phyloP scores from a whole-genome alignment of 169 alveolate genomes.

The Cryptosporidium ubiquitum region DNA sequence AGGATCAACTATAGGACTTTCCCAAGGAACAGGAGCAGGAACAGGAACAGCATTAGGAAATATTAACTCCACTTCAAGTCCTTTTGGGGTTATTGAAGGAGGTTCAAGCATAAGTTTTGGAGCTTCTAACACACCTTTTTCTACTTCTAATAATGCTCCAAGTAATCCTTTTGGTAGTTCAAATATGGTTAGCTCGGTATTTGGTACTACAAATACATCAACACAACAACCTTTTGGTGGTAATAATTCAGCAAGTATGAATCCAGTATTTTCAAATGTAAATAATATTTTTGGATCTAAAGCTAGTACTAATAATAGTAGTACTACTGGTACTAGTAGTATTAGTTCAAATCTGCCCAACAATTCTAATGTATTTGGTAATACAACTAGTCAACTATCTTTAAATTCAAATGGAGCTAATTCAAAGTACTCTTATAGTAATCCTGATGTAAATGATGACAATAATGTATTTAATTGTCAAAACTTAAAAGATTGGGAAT shows the following conservation, averaged over 20 bases:
- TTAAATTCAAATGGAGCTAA: background rate
- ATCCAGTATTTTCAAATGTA: background rate
- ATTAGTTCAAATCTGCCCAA: background rate
- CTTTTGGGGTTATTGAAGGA: background rate
- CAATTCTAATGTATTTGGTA: background rate
- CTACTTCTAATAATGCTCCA: background rate
- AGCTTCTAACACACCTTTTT: background rate
- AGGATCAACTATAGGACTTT: background rate
- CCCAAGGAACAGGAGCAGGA: too few relatives aligned
- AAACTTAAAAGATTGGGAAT: slow-evolving; percentile 32
- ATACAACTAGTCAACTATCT: background rate
- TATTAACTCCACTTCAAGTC: background rate
- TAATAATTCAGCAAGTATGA: background rate
- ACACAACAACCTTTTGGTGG: background rate
- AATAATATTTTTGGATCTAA: background rate
- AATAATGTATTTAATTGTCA: background rate
- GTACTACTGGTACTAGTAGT: background rate
- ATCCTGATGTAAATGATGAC: slow-evolving; percentile 33
- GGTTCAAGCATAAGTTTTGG: background rate
- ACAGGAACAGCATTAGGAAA: background rate
- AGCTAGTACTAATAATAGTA: background rate
- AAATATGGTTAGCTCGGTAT: background rate
- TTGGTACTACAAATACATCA: background rate
- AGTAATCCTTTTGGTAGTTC: background rate
- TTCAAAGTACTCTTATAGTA: slow-evolving; percentile 9